Evolutionary conservation across 2,329 filamentous ascomycete species (phyloP).

Genomic region (Coleophoma eucalyptorum): DNA sequence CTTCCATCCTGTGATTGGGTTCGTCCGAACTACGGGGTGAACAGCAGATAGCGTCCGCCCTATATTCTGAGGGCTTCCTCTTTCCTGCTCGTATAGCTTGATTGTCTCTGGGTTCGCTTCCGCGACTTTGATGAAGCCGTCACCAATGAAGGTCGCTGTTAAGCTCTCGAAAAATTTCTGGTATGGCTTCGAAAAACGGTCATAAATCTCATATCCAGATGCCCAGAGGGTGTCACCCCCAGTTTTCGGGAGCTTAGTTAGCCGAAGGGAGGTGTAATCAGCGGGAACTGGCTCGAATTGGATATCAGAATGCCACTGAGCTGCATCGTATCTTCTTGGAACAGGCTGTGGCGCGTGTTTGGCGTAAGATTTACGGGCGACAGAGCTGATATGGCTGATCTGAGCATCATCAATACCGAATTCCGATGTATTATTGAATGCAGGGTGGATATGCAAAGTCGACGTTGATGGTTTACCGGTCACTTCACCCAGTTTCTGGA

Average conservation of each 20-base stretch:
- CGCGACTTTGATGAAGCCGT: too few species aligned
- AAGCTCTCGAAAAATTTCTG: slow-evolving; percentile 41
- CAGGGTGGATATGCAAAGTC: slow-evolving; percentile 47
- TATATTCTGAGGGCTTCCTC: slow-evolving; percentile 38
- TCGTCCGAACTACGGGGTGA: slow-evolving; percentile 52
- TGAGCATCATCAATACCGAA: slow-evolving; percentile 46
- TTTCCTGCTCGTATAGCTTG: background rate
- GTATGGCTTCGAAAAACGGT: slow-evolving; percentile 43
- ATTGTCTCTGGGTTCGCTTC: too few species aligned
- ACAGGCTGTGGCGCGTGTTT: background rate
- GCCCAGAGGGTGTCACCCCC: slow-evolving; percentile 46
- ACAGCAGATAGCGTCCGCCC: slow-evolving; percentile 42
- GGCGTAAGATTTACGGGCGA: slow-evolving; percentile 22
- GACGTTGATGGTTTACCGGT: slow-evolving; percentile 51
- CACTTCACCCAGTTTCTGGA: slow-evolving; percentile 53
- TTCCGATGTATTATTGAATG: slow-evolving; percentile 45
- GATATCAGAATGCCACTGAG: slow-evolving; percentile 41
- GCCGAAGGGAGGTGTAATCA: slow-evolving; percentile 47
- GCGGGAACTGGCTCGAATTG: slow-evolving; percentile 43
- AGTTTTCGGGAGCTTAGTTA: slow-evolving; percentile 49
- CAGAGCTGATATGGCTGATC: slow-evolving; percentile 50
- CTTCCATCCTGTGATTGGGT: slow-evolving; percentile 55
- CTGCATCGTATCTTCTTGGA: background rate
- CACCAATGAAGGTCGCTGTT: slow-evolving; percentile 43
- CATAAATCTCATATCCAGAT: too few species aligned